A percentile compares a stretch with the other conserved stretches of the same genome.
Conservation (phyloP, 345 rosid species). For the Lepidium africanum region DNA sequence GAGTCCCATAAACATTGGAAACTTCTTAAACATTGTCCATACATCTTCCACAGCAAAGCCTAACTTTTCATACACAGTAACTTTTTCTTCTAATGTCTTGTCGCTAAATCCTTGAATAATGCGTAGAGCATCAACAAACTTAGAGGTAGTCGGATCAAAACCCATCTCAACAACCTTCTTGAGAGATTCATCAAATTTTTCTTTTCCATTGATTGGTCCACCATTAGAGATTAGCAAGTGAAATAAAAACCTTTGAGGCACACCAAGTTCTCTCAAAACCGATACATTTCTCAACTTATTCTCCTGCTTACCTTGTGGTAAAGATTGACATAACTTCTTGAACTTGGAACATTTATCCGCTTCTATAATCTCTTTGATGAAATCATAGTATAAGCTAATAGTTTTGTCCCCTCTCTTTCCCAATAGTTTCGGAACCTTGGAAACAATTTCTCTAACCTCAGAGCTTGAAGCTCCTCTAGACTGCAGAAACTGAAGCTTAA, state of each 20-base stretch:
- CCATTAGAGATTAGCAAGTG: neutral
- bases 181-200: neutral
- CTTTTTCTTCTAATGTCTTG: neutral
- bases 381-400: neutral
- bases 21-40: constrained; percentile 20
- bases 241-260: constrained; percentile 14
- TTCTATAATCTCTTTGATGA: neutral
- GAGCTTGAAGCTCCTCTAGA: constrained; percentile 24
- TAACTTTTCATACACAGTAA: neutral
- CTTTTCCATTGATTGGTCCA: neutral
- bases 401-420: neutral
- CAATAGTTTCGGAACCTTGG: constrained; percentile 11
- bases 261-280: constrained; percentile 12
- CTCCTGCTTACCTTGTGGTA: neutral
- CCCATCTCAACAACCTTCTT: constrained; percentile 19
- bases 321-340: neutral
- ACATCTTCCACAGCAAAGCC: constrained; percentile 25
- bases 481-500: constrained; percentile 21
- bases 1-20: neutral
- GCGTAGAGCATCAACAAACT: constrained; percentile 12
- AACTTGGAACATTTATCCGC: neutral
- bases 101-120: neutral
- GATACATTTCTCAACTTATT: neutral
- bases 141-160: constrained; percentile 12
- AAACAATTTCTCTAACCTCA: constrained; percentile 5